Evolutionary conservation across 345 rosid species (phyloP), one percentile per base, ranked within the genome.

Genomic region (Tarenaya hassleriana): DNA sequence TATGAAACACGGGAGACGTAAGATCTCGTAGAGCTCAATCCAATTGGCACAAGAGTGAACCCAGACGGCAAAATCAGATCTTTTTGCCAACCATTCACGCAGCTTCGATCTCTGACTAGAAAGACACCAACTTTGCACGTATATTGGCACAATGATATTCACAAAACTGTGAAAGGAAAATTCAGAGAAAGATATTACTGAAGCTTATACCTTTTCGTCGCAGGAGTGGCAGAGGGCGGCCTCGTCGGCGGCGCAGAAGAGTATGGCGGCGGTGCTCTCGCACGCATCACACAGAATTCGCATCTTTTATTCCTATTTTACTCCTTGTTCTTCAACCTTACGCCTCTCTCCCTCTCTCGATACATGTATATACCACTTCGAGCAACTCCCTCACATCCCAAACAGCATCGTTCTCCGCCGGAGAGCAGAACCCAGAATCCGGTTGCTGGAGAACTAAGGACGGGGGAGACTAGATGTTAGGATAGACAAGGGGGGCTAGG

Each of bases 211-310:
- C 74, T 83, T 81, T 40, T 86, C 86, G 61, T 83, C 92, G 55
- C 95, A 86, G 48, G 92, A 38, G 57, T 79, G 78, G 71, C 95
- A 86, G 15, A 83, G 92, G 18, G 95, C 78, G 11, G 95, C 94
- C 73, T 86, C 94, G 58, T 86, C 88, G 27, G 88, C 94, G 18
- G 95, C 95, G 47, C 95, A 90, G 72, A 86, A 90, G 39, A 83
- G 74, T 42, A 71, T 60, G n/a, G 97, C 97, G 40, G 88, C 83
- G 50, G 90, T 82, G 47, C 77, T 77, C 68, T 89, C 95, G 58
- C 97, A 89, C n/a, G 76, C 78, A 61, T 89, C 95, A 58, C 97
- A 86, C 56, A 89, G 75, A 42, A 76, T 79, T 50, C 86, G 77
- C 97, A 89, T 89, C 47, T 13, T 71, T 69, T 41, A 8, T 9